Conservation (phyloP, 305 asterid genomes). For the Fraxinus greggii region DNA sequence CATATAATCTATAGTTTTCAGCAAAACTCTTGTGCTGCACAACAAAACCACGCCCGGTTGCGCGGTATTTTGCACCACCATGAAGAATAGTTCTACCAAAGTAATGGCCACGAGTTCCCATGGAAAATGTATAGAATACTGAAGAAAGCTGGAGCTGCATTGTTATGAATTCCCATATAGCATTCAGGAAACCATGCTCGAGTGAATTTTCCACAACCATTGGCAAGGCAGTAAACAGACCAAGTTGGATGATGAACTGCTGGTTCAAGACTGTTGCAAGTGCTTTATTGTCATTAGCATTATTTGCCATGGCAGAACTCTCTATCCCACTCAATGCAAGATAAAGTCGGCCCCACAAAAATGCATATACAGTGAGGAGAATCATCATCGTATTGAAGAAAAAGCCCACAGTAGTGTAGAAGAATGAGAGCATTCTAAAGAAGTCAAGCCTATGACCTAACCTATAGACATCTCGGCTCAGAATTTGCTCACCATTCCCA, state of each 20-base stretch:
- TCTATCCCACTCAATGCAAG: constrained; percentile 66
- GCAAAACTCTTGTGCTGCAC: constrained; percentile 53
- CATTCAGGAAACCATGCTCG: constrained; percentile 60
- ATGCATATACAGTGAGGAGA: constrained; percentile 58
- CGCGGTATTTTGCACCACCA: constrained; percentile 54
- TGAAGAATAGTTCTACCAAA: constrained; percentile 49
- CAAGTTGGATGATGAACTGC: constrained; percentile 64
- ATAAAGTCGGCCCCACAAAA: constrained; percentile 66
- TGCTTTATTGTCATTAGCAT: constrained; percentile 46
- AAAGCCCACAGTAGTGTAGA: constrained; percentile 58
- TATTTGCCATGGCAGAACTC: constrained; percentile 34
- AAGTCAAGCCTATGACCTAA: constrained; percentile 66
- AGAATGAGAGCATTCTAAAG: constrained; percentile 67
- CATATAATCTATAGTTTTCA: constrained; percentile 46
- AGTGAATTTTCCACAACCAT: constrained; percentile 66
- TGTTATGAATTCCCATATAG: constrained; percentile 59
- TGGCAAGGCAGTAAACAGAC: constrained; percentile 59
- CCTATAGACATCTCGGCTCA: constrained; percentile 60
- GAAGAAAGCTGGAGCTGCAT: constrained; percentile 72
- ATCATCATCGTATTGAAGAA: constrained; percentile 63
- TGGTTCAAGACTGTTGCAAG: constrained; percentile 63
- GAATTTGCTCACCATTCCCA: constrained; percentile 65
- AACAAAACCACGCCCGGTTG: constrained; percentile 56
- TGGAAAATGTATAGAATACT: constrained; percentile 59
- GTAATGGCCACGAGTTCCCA: constrained; percentile 72